Conservation (phyloP, 1,284 basidiomycete species). For the Sporisorium graminicola region DNA sequence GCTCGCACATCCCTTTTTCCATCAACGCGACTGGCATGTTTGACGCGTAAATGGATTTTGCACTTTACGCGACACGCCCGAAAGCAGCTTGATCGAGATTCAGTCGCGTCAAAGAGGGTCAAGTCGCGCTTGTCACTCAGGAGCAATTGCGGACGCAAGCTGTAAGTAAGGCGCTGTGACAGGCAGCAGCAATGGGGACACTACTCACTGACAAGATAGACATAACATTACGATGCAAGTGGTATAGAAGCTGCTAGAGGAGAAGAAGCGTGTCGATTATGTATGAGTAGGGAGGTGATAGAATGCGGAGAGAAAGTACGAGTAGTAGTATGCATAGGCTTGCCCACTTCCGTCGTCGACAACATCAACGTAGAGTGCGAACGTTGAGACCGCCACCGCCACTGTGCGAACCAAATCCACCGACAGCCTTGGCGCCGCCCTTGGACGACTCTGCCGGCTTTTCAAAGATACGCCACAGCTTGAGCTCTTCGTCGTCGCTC, state of each 20-base stretch:
- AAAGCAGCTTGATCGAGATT: background rate
- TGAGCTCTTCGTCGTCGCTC: slow-evolving; percentile 67
- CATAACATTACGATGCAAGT: background rate
- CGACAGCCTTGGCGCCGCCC: slow-evolving; percentile 24
- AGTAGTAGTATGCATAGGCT: background rate
- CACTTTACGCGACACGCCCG: slow-evolving; percentile 45
- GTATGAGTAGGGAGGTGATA: no score
- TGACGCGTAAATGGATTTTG: slow-evolving; percentile 36
- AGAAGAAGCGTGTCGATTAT: background rate
- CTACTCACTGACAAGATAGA: background rate
- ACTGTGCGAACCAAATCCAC: slow-evolving; percentile 26
- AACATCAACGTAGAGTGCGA: slow-evolving; percentile 39
- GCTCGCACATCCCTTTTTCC: background rate
- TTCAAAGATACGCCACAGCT: slow-evolving; percentile 69
- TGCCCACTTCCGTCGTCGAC: background rate
- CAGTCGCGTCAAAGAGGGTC: background rate
- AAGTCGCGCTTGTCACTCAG: background rate
- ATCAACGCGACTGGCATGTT: slow-evolving; percentile 22
- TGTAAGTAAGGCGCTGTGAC: background rate
- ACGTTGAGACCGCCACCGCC: slow-evolving; percentile 28
- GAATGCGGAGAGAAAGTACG: background rate
- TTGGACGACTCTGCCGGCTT: slow-evolving; percentile 52
- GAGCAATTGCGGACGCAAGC: background rate
- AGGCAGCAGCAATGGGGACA: background rate
- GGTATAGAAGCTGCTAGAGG: slow-evolving; percentile 3